A percentile compares a stretch with the other conserved stretches of the same genome.
phyloP scores from a whole-genome alignment of 805 yeast species.

The Saccharomyces cerevisiae region DNA sequence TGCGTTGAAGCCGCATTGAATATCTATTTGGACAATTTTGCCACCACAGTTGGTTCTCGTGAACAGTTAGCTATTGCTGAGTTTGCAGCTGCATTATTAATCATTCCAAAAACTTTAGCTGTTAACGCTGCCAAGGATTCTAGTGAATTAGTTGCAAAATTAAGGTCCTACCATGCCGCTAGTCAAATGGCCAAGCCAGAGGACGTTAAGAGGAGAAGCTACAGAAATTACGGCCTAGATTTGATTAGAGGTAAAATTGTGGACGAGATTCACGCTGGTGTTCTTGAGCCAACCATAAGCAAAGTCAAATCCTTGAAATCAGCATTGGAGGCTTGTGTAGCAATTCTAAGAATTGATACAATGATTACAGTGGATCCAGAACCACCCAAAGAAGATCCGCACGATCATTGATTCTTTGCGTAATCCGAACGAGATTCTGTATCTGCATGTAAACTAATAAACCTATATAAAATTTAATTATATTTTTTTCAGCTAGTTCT shows the following conservation, averaged over 20 bases:
- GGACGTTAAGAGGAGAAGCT: conserved; percentile 77
- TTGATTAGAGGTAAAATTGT: conserved; percentile 85
- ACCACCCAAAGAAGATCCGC: conserved; percentile 84
- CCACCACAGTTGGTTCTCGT: conserved; percentile 94
- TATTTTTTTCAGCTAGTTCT: background rate
- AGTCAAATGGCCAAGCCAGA: conserved; percentile 77
- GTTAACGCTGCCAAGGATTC: conserved; percentile 97
- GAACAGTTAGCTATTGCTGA: conserved; percentile 98
- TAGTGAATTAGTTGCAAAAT: conserved; percentile 85
- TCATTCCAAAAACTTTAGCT: conserved; percentile 94
- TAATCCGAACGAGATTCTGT: background rate
- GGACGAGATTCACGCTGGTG: conserved; percentile 77
- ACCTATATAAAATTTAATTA: background rate
- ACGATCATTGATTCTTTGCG: conserved; percentile 46
- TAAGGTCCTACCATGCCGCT: conserved; percentile 94
- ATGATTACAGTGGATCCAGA: conserved; percentile 97
- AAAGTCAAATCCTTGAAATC: conserved; percentile 89
- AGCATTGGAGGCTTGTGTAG: conserved; percentile 96
- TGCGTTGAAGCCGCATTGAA: conserved; percentile 96
- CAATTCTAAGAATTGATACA: conserved; percentile 94
- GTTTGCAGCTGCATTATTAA: conserved; percentile 81
- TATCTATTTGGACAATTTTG: conserved; percentile 91
- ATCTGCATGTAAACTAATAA: conserved; percentile 2
- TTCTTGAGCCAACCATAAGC: conserved; percentile 89
- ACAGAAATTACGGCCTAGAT: conserved; percentile 89